Conservation (phyloP, 352 stramenopile genomes). For the Phytophthora tubulina region DNA sequence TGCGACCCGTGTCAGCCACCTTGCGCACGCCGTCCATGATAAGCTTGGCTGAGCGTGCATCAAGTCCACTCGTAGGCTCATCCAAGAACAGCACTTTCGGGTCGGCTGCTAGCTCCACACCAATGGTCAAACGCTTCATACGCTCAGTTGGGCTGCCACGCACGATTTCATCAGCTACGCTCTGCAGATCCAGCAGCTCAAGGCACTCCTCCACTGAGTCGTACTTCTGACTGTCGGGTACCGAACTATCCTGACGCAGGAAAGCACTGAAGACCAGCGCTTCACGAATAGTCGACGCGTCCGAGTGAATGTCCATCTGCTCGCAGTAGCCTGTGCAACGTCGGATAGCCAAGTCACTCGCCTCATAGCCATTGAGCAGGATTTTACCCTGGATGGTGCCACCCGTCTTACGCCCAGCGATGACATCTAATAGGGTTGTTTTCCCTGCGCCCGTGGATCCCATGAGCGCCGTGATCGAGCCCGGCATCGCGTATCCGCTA, state of each 20-base stretch:
- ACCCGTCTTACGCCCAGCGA: slow-evolving; percentile 90
- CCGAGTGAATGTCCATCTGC: slow-evolving; percentile 1
- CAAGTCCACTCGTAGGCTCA: slow-evolving; percentile 65
- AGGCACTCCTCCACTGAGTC: slow-evolving; percentile 45
- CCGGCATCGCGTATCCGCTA: slow-evolving; percentile 48
- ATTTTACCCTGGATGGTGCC: slow-evolving; percentile 75
- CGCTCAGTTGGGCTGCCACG: slow-evolving; percentile 50
- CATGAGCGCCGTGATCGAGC: slow-evolving; percentile 64
- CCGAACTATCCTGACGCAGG: slow-evolving; percentile 53
- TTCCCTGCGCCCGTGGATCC: slow-evolving; percentile 79
- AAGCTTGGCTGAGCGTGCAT: slow-evolving; percentile 63
- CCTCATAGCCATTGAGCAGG: slow-evolving; percentile 49
- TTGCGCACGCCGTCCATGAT: slow-evolving; percentile 80
- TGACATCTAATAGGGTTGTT: slow-evolving; percentile 94
- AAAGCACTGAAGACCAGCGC: slow-evolving; percentile 88
- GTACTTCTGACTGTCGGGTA: slow-evolving; percentile 42
- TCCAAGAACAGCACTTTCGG: slow-evolving; percentile 82
- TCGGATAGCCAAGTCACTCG: slow-evolving; percentile 43
- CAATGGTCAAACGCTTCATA: slow-evolving; percentile 70
- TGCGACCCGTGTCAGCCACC: slow-evolving; percentile 68
- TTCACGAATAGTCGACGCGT: slow-evolving; percentile 84
- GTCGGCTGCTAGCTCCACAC: slow-evolving; percentile 88
- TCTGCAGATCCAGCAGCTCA: slow-evolving; percentile 45
- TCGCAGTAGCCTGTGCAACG: slow-evolving; percentile 30
- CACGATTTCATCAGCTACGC: slow-evolving; percentile 47